These are phyloP conservation scores for Fusarium secorum DNA, from an alignment of 2,329 filamentous ascomycete genomes.

Conservation along the genomic window DNA sequence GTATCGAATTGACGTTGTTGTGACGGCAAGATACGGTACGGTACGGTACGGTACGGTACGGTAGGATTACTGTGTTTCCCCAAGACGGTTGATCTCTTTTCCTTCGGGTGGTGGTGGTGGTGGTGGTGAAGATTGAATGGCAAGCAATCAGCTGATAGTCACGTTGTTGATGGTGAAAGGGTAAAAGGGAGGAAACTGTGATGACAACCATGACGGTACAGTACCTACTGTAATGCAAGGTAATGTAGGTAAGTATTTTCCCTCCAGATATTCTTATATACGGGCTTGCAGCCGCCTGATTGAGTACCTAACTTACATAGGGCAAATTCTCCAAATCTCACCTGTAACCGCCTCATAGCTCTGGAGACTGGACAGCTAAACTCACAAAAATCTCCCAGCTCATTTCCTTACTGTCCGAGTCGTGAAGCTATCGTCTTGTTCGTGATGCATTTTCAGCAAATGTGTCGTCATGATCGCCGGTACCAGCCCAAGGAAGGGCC, in stretches of 20 bases:
- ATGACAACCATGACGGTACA: slow-evolving; percentile 4
- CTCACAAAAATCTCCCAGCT: background rate
- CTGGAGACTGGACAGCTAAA: background rate
- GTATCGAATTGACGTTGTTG: slow-evolving; percentile 22
- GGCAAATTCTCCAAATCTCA: background rate
- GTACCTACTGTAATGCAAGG: background rate
- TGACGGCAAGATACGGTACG: slow-evolving; percentile 23
- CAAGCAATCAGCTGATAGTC: slow-evolving; percentile 32
- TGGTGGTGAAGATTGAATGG: slow-evolving; percentile 1
- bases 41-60: background rate
- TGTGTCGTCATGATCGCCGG: slow-evolving; percentile 40
- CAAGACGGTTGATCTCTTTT: background rate
- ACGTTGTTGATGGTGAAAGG: slow-evolving; percentile 20
- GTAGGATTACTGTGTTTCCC: background rate
- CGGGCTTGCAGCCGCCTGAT: slow-evolving; percentile 13
- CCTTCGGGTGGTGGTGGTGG: background rate
- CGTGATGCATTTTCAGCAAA: slow-evolving; percentile 10
- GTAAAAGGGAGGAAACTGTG: background rate
- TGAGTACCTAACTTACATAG: background rate
- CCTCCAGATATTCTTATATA: slow-evolving; percentile 28
- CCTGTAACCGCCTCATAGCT: background rate
- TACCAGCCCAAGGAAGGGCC: background rate
- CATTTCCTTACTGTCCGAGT: background rate
- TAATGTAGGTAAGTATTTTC: background rate
- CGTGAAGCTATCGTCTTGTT: background rate